Base-by-base conservation (phyloP, 2,329 filamentous ascomycete species). In the Xylariaceae sp. region DNA sequence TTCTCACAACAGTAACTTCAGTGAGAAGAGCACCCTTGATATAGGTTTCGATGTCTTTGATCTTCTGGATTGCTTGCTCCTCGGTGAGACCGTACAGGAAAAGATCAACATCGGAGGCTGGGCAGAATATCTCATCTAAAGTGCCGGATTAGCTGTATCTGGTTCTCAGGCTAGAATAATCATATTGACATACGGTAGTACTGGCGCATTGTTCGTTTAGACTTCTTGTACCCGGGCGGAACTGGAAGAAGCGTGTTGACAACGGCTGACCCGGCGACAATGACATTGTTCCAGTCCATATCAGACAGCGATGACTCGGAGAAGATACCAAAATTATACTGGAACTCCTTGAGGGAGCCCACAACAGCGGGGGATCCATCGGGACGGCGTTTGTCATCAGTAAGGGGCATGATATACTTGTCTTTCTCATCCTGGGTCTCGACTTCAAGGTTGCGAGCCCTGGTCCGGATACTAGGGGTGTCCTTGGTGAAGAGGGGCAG, bases 81-180 rank as follows among this genome's bases (percentile, higher is more conserved):
- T 94, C 88, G 6, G 78, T 85, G 58, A 95, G 76, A 0, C 86
- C 89, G 64, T 94, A 92, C 32, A 95, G 72, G 67, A 95, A 95
- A 2, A 95, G 77, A 68, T 95, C 90, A 7, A 95, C 87, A 68
- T 95, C 90, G 3, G 88, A 92, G 1, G 89, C 89, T 0, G 89
- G 89, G 44, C 65, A 66, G 42, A 67, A 67, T 47, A 63, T 61
- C 47, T 66, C 60, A 50, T 66, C 58, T 62, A 44, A 52, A 31
- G 6, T 12, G 27, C 3, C 12, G 34, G 34, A 30, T 62, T 11
- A 61, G 53, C 19, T 8, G 47, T 51, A 35, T 19, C 5, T 40
- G 32, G 6, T n/a, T 46, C 34, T 4, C 19, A 19, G 19, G 19
- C n/a, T 32, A 11, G 7, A 12, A 27, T 4, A 30, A 2, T 4